Conservation (phyloP, 768 basidiomycete species). For the Boletus rubroflammeus region DNA sequence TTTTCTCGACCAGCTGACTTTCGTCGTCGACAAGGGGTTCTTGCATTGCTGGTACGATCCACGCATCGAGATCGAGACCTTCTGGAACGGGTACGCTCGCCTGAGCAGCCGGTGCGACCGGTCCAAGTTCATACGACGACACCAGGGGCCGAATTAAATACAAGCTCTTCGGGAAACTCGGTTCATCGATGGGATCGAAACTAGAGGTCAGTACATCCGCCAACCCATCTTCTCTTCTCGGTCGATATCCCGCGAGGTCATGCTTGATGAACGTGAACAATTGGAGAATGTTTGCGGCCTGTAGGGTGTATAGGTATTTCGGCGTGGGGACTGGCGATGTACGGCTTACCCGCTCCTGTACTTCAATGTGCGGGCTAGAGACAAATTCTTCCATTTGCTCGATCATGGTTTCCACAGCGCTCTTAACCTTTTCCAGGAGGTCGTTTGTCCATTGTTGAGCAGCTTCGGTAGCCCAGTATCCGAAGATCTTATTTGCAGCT, state of each 20-base stretch:
- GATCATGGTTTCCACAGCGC: constrained; percentile 59
- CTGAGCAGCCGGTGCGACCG: constrained; percentile 80
- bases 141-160: constrained; percentile 83
- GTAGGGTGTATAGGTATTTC: constrained; percentile 2
- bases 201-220: constrained; percentile 36
- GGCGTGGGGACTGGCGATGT: background rate
- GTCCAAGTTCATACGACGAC: constrained; percentile 74
- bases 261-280: constrained; percentile 73
- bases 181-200: constrained; percentile 37
- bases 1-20: constrained; percentile 37
- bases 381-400: constrained; percentile 57
- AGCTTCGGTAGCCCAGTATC: constrained; percentile 73
- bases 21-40: constrained; percentile 29
- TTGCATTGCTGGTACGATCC: constrained; percentile 69
- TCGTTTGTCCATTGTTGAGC: constrained; percentile 78
- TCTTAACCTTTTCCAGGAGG: constrained; percentile 59
- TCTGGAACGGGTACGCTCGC: constrained; percentile 77
- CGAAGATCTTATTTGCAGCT: constrained; percentile 82
- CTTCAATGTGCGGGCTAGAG: constrained; percentile 69
- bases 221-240: constrained; percentile 36
- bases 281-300: constrained; percentile 82
- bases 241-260: constrained; percentile 58
- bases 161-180: constrained; percentile 82
- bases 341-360: constrained; percentile 80
- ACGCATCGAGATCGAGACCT: constrained; percentile 79